Conservation (phyloP, 805 yeast genomes). For the Metschnikowia bowlesiae region DNA sequence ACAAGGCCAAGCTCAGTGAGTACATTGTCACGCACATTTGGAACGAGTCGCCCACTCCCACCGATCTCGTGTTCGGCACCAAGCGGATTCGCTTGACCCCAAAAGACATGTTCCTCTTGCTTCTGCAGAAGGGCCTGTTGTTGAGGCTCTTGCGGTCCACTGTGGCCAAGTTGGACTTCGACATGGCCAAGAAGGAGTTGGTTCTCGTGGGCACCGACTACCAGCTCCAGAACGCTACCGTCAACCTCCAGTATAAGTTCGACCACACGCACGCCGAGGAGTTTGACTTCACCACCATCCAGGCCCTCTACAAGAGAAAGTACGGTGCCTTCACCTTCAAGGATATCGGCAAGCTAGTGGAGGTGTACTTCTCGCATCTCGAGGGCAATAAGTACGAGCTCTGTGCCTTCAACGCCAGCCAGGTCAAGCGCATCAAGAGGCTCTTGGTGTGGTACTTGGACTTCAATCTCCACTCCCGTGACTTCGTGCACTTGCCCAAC, state of each 20-base stretch:
- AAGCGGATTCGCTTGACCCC: slow-evolving; percentile 29
- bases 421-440: slow-evolving; percentile 33
- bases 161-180: slow-evolving; percentile 38
- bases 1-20: slow-evolving; percentile 19
- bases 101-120: slow-evolving; percentile 38
- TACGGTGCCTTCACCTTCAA: slow-evolving; percentile 23
- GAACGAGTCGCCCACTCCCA: slow-evolving; percentile 24
- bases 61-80: slow-evolving; percentile 27
- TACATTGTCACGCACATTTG: slow-evolving; percentile 33
- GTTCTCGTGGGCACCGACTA: slow-evolving; percentile 36
- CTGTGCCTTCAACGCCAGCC: slow-evolving; percentile 24
- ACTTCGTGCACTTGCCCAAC: slow-evolving; percentile 17
- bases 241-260: slow-evolving; percentile 32
- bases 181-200: slow-evolving; percentile 25
- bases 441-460: slow-evolving; percentile 37
- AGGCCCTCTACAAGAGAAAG: slow-evolving; percentile 25
- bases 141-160: slow-evolving; percentile 37
- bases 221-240: slow-evolving; percentile 42
- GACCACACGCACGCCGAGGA: slow-evolving; percentile 23
- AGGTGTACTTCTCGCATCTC: slow-evolving; percentile 30
- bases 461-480: slow-evolving; percentile 25
- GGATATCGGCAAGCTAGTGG: slow-evolving; percentile 28
- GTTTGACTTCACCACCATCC: slow-evolving; percentile 30
- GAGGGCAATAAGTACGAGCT: slow-evolving; percentile 27
- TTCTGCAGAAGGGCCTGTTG: slow-evolving; percentile 35